Percentiles rank a stretch among this genome's conserved stretches.
Conservation (phyloP, 176 grass and related monocot genomes). For the Bolboschoenus planiculmis region DNA sequence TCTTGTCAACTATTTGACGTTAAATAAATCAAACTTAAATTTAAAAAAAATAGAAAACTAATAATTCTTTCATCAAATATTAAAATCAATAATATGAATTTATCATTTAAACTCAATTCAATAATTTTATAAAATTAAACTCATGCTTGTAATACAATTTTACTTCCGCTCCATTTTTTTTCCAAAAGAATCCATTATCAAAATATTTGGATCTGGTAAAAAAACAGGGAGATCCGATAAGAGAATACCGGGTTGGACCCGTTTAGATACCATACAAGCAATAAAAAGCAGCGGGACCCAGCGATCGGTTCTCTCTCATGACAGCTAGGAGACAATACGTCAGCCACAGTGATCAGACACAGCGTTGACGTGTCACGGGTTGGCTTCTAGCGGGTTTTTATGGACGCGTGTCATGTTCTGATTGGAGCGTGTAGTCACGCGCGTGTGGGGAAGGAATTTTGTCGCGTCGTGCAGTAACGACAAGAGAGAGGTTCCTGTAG, state of each 20-base stretch:
- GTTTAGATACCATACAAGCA: no score
- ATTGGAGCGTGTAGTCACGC: not conserved
- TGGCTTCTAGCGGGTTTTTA: not conserved
- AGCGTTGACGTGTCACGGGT: slow-evolving; percentile 12
- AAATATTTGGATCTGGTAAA: no score
- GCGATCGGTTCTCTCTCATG: not conserved
- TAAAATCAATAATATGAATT: no score
- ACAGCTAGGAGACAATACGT: slow-evolving; percentile 19
- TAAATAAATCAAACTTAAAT: no score
- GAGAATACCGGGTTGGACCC: not conserved
- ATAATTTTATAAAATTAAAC: no score
- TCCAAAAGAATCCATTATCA: not conserved
- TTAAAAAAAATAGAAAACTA: no score
- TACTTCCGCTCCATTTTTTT: no score
- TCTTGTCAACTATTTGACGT: no score
- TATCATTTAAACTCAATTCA: no score
- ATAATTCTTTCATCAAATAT: no score
- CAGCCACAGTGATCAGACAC: slow-evolving; percentile 7
- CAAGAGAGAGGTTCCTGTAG: slow-evolving; percentile 11
- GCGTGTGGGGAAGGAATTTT: not conserved
- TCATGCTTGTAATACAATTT: no score
- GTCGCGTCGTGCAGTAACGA: not conserved
- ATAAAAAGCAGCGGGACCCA: not conserved
- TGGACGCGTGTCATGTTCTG: not conserved
- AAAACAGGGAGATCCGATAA: not conserved